Conservation (phyloP, 1,139 yeast species). For the Candida sp. region DNA sequence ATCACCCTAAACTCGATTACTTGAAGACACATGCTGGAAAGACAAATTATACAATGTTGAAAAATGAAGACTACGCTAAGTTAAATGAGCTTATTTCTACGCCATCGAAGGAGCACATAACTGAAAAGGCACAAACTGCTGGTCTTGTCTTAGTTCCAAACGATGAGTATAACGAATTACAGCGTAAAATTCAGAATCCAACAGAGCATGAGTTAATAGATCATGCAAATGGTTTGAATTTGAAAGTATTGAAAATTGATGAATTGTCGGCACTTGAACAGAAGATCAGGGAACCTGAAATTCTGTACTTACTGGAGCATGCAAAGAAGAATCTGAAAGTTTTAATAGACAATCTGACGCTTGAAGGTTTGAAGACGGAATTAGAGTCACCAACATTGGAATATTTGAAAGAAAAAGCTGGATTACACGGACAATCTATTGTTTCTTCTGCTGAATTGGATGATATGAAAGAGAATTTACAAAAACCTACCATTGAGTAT, state of each 20-base stretch:
- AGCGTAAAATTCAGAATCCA: slow-evolving; percentile 10
- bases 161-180: slow-evolving; percentile 7
- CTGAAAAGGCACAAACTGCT: slow-evolving; percentile 26
- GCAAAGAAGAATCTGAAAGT: slow-evolving; percentile 4
- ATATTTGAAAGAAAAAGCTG: slow-evolving; percentile 16
- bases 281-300: slow-evolving; percentile 9
- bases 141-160: slow-evolving; percentile 31
- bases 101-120: slow-evolving; percentile 34
- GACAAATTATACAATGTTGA: slow-evolving; percentile 15
- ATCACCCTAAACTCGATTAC: slow-evolving; percentile 17
- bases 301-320: slow-evolving; percentile 9
- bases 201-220: slow-evolving; percentile 9
- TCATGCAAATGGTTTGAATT: not conserved
- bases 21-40: slow-evolving; percentile 17
- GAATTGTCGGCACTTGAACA: slow-evolving; percentile 8
- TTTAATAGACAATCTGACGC: slow-evolving; percentile 6
- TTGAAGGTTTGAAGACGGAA: slow-evolving; percentile 8
- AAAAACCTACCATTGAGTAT: slow-evolving; percentile 14
- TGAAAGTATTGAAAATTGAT: slow-evolving; percentile 2
- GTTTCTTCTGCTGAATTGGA: slow-evolving; percentile 6
- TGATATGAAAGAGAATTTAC: slow-evolving; percentile 5
- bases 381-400: slow-evolving; percentile 16
- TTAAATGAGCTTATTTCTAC: slow-evolving; percentile 22
- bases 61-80: slow-evolving; percentile 19
- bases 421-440: slow-evolving; percentile 3